phyloP scores from a whole-genome alignment of 2,329 filamentous ascomycete species.

The Aspergillus candidus region DNA sequence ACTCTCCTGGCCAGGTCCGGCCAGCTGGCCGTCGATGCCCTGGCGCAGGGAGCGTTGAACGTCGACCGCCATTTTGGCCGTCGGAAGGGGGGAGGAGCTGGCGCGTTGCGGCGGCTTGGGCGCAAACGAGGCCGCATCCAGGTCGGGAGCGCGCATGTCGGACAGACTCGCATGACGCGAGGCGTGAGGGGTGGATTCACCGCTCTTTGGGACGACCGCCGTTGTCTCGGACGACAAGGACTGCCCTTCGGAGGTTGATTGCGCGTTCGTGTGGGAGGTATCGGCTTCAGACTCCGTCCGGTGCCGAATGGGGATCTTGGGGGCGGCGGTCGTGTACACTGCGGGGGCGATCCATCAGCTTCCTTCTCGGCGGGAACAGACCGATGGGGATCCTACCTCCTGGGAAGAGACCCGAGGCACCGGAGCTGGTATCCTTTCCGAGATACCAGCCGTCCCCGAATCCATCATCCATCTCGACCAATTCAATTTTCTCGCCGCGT shows the following conservation, averaged over 20 bases:
- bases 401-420: conserved; percentile 43
- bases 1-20: conserved; percentile 49
- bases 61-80: conserved; percentile 28
- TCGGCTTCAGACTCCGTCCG: conserved; percentile 12
- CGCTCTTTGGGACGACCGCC: conserved; percentile 21
- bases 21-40: conserved; percentile 45
- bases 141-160: conserved; percentile 20
- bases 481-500: conserved; percentile 63
- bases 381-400: conserved; percentile 33
- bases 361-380: not conserved
- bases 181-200: conserved; percentile 36
- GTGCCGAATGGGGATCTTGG: conserved; percentile 20
- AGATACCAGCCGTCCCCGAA: conserved; percentile 63
- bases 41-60: conserved; percentile 42
- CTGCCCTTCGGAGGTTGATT: no score
- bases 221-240: no score
- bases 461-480: conserved; percentile 60
- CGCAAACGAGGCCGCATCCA: conserved; percentile 14
- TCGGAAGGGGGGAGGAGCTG: conserved; percentile 33
- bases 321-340: conserved; percentile 24
- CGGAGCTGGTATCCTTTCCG: conserved; percentile 42
- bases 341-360: not conserved
- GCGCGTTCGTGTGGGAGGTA: conserved; percentile 2
- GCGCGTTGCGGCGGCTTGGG: conserved; percentile 25
- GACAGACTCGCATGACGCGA: conserved; percentile 34